Base-by-base conservation (phyloP, 1,139 yeast species). In the Diutina mesorugosa region DNA sequence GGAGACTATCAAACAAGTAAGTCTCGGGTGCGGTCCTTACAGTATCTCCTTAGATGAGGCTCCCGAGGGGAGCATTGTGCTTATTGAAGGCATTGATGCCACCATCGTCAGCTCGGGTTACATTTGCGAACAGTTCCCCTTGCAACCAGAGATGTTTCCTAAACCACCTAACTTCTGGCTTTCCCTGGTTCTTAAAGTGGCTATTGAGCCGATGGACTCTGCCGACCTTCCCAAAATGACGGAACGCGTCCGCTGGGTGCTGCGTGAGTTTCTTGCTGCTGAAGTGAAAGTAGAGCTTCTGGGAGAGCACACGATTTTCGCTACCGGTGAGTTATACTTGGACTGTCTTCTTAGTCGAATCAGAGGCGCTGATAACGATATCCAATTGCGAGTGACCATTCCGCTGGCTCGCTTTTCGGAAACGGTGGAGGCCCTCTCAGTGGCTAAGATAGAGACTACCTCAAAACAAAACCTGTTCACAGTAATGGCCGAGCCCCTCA, bases 251-350 rank as follows among this genome's bases (percentile, higher is more conserved):
- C 74, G 87, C 59, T 80, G 76, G 58, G 72, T 87, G 30, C 79
- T 79, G 61, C 82, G 80, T 61, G 72, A 85, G 1, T 91, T 88
- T 64, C 77, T 87, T 14, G 83, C 91, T 6, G 75, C 84, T 46
- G 76, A 77, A 35, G 73, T 89, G 7, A 82, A 79, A 60, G 91
- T 87, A 0, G 97, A 90, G 66, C 96, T 88, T 62, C 86, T 91
- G 58, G 97, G 98, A 1, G 98, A 91, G 64, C 90, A 87, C 66
- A 83, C 85, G 0, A 67, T 95, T 1, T 66, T 84, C 35, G 97
- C 95, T 0, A 82, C 90, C 3, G 99, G 99, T 4, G 99, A 95
- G 66, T 65, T 93, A 18, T 90, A 88, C 65, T 69, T 95, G 71
- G 99, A 95, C 68, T 88, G 95, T 62, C 72, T 87, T 35, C 68